A percentile compares a stretch with the other conserved stretches of the same genome.
These are phyloP conservation scores for Pseudognaphalium luteoalbum DNA, from an alignment of 129 eudicot genomes.

Conservation along the genomic window DNA sequence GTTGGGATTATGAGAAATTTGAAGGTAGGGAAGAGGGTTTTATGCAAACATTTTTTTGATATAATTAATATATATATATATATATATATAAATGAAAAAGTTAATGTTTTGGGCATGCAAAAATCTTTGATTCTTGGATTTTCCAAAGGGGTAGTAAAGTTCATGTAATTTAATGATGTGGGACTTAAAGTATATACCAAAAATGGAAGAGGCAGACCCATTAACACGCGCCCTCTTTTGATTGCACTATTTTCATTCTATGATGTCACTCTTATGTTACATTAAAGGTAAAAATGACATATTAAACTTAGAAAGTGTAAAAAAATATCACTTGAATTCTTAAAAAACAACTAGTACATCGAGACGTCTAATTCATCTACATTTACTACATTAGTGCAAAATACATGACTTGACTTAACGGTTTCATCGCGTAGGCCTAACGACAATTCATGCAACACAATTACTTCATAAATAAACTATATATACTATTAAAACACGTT, in stretches of 20 bases:
- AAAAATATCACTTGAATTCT: neutral
- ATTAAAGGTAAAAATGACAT: neutral
- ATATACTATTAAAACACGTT: too few species aligned
- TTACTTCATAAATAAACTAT: too few species aligned
- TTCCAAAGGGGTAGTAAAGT: conserved; percentile 53
- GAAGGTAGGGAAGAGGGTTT: conserved; percentile 26
- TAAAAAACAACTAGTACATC: neutral
- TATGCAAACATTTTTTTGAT: conserved; percentile 10
- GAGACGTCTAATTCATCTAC: neutral
- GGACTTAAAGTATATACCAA: conserved; percentile 30
- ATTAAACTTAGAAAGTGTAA: neutral
- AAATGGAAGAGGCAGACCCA: conserved; percentile 12
- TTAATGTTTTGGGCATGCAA: conserved; percentile 24
- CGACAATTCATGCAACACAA: too few species aligned
- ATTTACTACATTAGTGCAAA: too few species aligned
- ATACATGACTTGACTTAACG: too few species aligned
- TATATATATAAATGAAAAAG: neutral
- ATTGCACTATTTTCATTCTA: neutral
- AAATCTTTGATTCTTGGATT: conserved; percentile 42
- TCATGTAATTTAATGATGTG: conserved; percentile 43
- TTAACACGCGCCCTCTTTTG: neutral
- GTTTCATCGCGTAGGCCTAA: too few species aligned
- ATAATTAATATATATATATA: too few species aligned
- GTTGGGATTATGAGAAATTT: conserved; percentile 9
- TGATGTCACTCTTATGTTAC: neutral